Evolutionary conservation across 352 stramenopile species (phyloP), one percentile per base, ranked within the genome.

Genomic region (Globisporangium paroecandrum): DNA sequence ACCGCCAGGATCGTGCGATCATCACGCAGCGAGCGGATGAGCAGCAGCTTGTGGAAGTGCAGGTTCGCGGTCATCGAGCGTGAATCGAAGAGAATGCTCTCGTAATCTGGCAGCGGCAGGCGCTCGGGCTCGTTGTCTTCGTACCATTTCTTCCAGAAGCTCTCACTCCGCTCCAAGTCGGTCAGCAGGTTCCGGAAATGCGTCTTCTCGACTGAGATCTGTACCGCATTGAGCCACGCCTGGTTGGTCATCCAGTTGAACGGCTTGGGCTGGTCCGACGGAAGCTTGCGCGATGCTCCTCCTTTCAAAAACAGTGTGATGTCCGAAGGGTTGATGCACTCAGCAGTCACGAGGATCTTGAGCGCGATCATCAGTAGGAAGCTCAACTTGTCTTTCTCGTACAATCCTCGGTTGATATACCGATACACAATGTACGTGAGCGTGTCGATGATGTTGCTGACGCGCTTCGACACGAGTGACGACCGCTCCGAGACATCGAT

Each of bases 401-500:
- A 95, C 1, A 95, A 61, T 0, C 87, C 82, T n/a, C 87, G 80
- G 64, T 86, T 91, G 22, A 92, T 78, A 49, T 90, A 91, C 10
- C 83, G 82, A 56, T 89, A 91, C 3, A 92, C 83, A 1, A 87
- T 69, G 24, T 93, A 92, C 43, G 91, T 97, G 64, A 97, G 86
- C 3, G 82, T 88, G 38, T 97, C 89, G 34, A 97, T 78, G 41
- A 98, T 93, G 76, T 93, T 85, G 57, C 71, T 82, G 2, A 98
- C 90, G n/a, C 92, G 81, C 68, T 95, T 96, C 18, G 78, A 93
- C 18, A 90, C 72, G 8, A 97, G 73, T 38, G 76, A 70, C 18
- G 91, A 84, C 8, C 90, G 81, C 63, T 97, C 89, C 6, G 90
- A 89, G 43, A 83, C 67, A 46, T 97, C 89, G 66, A 98, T 97